These are phyloP conservation scores for Miscanthus lutarioriparius DNA, from an alignment of 176 grass and related monocot genomes.

Conservation along the genomic window DNA sequence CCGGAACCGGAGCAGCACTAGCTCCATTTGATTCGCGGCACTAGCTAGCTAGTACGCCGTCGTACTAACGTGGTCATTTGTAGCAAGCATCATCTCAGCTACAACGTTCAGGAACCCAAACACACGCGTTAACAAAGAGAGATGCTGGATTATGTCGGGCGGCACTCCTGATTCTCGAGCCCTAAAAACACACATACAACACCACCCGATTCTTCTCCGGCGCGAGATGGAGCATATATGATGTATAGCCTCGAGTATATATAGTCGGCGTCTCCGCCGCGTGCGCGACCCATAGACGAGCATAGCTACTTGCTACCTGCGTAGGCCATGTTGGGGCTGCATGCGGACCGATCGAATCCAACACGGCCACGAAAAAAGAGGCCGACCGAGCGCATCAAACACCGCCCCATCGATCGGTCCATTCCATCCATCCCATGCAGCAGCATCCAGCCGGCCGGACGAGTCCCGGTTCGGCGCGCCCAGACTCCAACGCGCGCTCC, in stretches of 20 bases:
- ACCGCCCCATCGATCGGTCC: neutral
- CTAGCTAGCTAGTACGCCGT: too few relatives aligned
- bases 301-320: neutral
- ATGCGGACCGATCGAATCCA: slow-evolving; percentile 25
- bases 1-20: too few relatives aligned
- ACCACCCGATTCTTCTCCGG: neutral
- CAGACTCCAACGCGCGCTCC: slow-evolving; percentile 30
- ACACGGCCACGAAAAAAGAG: neutral
- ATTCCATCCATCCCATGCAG: neutral
- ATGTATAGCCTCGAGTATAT: neutral
- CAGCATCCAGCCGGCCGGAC: neutral
- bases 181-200: neutral
- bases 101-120: neutral
- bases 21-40: too few relatives aligned
- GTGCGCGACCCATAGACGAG: neutral
- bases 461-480: slow-evolving; percentile 35
- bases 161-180: neutral
- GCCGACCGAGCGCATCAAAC: slow-evolving; percentile 23
- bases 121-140: slow-evolving; percentile 5
- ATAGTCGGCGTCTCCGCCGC: neutral
- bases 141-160: neutral
- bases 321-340: slow-evolving; percentile 22
- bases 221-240: too few relatives aligned
- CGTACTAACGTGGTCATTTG: neutral
- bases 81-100: neutral